Conservation (phyloP, 1,284 basidiomycete species). For the Cryptococcus sp. region DNA sequence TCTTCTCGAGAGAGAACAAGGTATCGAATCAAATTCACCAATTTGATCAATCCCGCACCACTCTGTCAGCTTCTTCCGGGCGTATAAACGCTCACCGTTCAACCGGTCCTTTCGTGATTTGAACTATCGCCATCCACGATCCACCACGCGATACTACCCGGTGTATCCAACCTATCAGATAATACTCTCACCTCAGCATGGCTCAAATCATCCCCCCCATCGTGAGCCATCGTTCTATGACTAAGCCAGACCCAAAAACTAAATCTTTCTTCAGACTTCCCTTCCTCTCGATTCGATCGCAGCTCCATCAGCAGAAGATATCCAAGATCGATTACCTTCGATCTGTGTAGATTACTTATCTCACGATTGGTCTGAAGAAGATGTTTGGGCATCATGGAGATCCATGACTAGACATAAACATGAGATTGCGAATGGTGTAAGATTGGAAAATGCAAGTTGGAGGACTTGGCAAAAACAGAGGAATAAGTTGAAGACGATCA, state of each 20-base stretch:
- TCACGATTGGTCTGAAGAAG: constrained; percentile 96
- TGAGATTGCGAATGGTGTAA: constrained; percentile 90
- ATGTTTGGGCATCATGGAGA: constrained; percentile 97
- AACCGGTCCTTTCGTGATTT: no score
- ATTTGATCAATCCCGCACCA: no score
- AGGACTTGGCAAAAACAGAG: constrained; percentile 99
- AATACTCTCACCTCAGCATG: constrained; percentile 20
- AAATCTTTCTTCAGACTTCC: constrained; percentile 30
- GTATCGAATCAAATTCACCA: no score
- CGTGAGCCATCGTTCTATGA: constrained; percentile 18
- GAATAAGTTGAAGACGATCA: constrained; percentile 91
- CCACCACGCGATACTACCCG: no score
- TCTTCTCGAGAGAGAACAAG: no score
- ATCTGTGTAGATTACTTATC: constrained; percentile 67
- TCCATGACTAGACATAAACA: constrained; percentile 98
- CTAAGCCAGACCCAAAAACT: neutral
- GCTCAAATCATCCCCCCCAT: constrained; percentile 44
- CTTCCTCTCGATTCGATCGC: constrained; percentile 44
- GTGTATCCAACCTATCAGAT: no score
- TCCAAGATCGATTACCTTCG: constrained; percentile 54
- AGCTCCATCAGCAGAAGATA: constrained; percentile 52
- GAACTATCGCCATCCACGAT: no score
- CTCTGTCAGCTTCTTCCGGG: no score
- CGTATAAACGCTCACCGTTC: no score
- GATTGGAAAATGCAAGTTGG: constrained; percentile 97